Percentiles rank a stretch among this genome's conserved stretches.
phyloP scores from a whole-genome alignment of 306 rosid species.

The Fagus crenata region DNA sequence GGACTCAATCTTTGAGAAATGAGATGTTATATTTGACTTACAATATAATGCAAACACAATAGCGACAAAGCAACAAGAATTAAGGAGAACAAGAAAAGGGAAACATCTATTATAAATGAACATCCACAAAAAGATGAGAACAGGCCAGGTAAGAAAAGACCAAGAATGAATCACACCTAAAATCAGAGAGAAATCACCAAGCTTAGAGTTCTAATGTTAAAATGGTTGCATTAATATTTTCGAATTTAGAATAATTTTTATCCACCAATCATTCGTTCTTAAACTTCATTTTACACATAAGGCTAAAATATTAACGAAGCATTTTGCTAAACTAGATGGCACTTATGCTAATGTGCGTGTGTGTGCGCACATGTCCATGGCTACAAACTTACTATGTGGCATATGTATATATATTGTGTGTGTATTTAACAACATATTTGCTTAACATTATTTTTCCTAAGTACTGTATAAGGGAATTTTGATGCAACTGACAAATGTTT shows the following conservation, averaged over 20 bases:
- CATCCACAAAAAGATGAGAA: neutral
- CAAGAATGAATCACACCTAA: neutral
- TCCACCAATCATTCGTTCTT: neutral
- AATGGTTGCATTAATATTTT: neutral
- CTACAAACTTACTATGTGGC: no score
- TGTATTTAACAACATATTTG: neutral
- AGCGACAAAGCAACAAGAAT: neutral
- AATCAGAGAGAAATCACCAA: neutral
- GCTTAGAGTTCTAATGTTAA: neutral
- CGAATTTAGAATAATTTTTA: neutral
- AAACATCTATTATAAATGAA: neutral
- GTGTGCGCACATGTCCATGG: no score
- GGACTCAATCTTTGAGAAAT: constrained; percentile 14
- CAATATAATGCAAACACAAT: neutral
- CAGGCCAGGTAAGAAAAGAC: neutral
- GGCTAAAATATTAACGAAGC: neutral
- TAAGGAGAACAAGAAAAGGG: neutral
- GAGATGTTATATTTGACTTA: neutral
- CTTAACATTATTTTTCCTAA: neutral
- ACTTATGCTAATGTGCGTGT: neutral
- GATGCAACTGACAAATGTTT: constrained; percentile 4
- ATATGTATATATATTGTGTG: neutral
- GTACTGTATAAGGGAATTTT: neutral
- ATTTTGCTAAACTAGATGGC: neutral
- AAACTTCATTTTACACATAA: neutral